phyloP scores from a whole-genome alignment of 306 rosid genomes.

The Delonix regia region DNA sequence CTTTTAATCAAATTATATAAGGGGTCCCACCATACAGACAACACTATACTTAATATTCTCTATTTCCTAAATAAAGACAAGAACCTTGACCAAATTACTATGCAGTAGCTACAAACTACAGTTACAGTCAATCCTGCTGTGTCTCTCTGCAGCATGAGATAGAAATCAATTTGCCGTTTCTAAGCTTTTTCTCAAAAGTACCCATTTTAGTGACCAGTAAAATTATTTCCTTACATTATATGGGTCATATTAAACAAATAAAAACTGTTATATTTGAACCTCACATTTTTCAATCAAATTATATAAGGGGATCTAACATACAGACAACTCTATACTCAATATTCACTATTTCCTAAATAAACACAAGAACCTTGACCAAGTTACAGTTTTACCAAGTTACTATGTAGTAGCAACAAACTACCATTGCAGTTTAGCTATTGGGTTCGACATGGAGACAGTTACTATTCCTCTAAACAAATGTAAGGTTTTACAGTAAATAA shows the following conservation, averaged over 20 bases:
- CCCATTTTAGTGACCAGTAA: not conserved
- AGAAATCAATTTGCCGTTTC: constrained; percentile 17
- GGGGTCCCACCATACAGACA: not conserved
- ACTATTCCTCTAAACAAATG: not conserved
- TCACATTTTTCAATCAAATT: not conserved
- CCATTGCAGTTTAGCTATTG: not conserved
- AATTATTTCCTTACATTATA: not conserved
- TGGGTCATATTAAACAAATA: not conserved
- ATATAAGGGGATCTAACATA: not conserved
- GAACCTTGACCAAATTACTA: not conserved
- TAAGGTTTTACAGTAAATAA: not conserved
- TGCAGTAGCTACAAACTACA: not conserved
- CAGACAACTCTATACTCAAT: not conserved
- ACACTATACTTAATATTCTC: not conserved
- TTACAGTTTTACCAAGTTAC: not conserved
- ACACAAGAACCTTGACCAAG: not conserved
- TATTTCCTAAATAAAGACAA: not conserved
- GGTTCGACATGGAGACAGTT: not conserved
- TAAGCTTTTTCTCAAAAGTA: not conserved
- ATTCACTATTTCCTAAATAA: not conserved
- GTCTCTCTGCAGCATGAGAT: constrained; percentile 79
- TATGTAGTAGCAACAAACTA: not conserved
- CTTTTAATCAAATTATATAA: not conserved
- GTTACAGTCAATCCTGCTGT: constrained; percentile 62
- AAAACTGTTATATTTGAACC: not conserved